Evolutionary conservation across 2,329 filamentous ascomycete species (phyloP), one percentile per base, ranked within the genome.

Genomic region (Stagonosporopsis vannaccii): DNA sequence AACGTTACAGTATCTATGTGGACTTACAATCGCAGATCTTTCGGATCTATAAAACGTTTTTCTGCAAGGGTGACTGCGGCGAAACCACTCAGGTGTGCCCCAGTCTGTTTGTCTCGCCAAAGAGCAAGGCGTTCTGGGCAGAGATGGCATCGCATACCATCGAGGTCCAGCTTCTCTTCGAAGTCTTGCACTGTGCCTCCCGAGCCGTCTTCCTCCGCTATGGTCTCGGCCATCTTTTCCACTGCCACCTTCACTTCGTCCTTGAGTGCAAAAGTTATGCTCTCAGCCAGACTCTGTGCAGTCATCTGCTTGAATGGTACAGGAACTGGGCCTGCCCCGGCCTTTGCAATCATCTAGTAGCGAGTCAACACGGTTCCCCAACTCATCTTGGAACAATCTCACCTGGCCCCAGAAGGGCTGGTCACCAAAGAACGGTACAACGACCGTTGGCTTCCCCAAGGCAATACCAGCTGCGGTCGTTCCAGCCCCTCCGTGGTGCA

Each of bases 401-500:
- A 51, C 53, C 30, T 56, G 67, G 7, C 81, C 82, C 83, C 82
- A 85, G 64, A 85, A 84, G 1, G 79, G 80, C 61, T 85, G 82
- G n/a, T 85, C 83, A 43, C 83, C 82, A 59, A 85, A 85, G 62
- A 85, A 87, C 0, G 84, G 84, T 0, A 87, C 79, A 19, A 86
- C 78, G 0, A 80, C 68, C 0, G 84, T 86, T 0, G 84, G 84
- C 17, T 77, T 72, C 0, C 80, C 84, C 42, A 82, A 77, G 2
- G 75, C 68, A 4, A 87, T 77, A 1, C 84, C 84, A 33, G 79
- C 81, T 1, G 85, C 83, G 2, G 84, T 86, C 0, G 84, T 86
- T 4, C 85, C 84, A 13, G 84, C 84, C 7, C 84, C 85, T 19
- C 84, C 84, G 48, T 87, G 84, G 56, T 87, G 84, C 0, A 87